Base-by-base conservation (phyloP, 179 eudicot genomes). In the Nepenthes alata region DNA sequence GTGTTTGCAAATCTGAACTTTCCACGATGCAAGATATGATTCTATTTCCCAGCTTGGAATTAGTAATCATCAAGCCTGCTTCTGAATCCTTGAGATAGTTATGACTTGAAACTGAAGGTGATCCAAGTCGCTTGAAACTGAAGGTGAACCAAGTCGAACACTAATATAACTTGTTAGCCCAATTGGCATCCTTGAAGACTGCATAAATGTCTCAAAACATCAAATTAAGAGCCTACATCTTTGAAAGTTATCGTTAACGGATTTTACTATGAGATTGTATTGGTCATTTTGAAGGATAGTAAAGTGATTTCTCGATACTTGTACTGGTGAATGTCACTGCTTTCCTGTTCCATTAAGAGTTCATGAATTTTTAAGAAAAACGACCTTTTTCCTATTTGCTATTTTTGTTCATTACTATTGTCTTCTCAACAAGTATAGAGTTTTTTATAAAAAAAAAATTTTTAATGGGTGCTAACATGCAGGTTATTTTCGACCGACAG, bases 401-500 rank as follows among this genome's bases (percentile, higher is more conserved):
- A 1, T 53, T 53, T 5, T 53, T 11, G 25, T 13, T 53, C 55
- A 6, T 53, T 53, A 13, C 55, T 53, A 11, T 53, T 53, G 25
- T 9, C 14, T 53, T 13, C 12, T 53, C 2, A 1, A 13, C 12
- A 5, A 52, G 55, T 14, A 52, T 52, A 2, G 14, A 25, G 25
- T 14, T 13, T 5, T 52, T 34, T 3, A 50, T 52, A 2, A 11
- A 11, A 57, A 8, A 54, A 0, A 34, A 39, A 7, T 57, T 66
- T 50, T 51, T 71, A 54, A 62, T 9, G 48, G 10, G 25, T 68
- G 25, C 61, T 67, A 53, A 47, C 35, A 15, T 67, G 52, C 87
- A 83, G 97, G 81, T 51, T 87, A 76, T 69, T 81, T 78, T 74
- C 79, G 81, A 55, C 80, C 87, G 11, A 73, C 72, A 58, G 47